Conservation (phyloP, 140 eudicot genomes). For the Oenanthe javanica region DNA sequence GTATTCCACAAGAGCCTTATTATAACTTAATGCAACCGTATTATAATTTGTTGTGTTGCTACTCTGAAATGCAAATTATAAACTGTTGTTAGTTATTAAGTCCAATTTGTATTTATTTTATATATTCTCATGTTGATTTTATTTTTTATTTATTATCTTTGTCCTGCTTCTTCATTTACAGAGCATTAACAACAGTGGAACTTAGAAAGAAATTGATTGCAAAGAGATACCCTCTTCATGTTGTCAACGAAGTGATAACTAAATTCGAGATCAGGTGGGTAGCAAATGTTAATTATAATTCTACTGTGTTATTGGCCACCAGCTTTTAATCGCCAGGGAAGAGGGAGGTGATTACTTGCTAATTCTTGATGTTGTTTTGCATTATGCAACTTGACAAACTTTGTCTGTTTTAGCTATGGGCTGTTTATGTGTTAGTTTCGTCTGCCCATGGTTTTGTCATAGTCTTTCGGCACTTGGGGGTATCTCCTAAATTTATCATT, state of each 20-base stretch:
- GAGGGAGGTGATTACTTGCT: neutral
- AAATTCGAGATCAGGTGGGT: constrained; percentile 72
- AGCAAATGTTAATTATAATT: neutral
- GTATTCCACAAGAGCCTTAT: neutral
- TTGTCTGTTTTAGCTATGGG: neutral
- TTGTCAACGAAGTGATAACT: constrained; percentile 48
- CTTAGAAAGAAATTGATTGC: constrained; percentile 64
- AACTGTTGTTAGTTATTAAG: neutral
- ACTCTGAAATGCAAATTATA: neutral
- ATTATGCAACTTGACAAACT: neutral
- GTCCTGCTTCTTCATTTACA: constrained; percentile 20
- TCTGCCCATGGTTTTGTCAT: neutral
- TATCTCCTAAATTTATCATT: neutral
- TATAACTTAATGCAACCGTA: neutral
- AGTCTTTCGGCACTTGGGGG: neutral
- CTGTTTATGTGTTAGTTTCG: neutral
- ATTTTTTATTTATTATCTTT: neutral
- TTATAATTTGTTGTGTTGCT: neutral
- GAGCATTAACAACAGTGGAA: constrained; percentile 64
- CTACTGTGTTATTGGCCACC: neutral
- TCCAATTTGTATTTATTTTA: neutral
- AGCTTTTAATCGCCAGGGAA: neutral
- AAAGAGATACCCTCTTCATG: constrained; percentile 37
- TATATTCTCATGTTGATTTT: neutral
- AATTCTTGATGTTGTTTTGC: neutral